Evolutionary conservation across 148 eudicot species (phyloP).

Genomic region (Mesembryanthemum crystallinum): DNA sequence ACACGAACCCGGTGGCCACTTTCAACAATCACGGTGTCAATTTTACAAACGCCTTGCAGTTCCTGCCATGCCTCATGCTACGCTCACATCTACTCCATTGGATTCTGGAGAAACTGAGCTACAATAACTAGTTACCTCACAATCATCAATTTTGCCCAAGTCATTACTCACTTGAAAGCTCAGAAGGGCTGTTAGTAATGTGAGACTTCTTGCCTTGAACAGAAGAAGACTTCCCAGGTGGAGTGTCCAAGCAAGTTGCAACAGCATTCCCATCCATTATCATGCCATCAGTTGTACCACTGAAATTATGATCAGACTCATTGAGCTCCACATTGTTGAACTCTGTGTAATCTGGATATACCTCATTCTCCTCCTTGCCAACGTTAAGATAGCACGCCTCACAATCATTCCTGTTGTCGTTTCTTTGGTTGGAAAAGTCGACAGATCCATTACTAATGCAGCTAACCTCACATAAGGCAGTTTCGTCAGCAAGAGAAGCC

Average conservation of each 20-base stretch:
- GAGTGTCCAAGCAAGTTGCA: not conserved
- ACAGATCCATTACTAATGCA: conserved; percentile 1
- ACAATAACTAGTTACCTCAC: not conserved
- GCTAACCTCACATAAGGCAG: not conserved
- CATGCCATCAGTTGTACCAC: not conserved
- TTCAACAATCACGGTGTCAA: not conserved
- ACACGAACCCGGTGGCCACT: not conserved
- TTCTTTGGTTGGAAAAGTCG: not conserved
- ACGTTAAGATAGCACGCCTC: conserved; percentile 3
- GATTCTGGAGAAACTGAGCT: not conserved
- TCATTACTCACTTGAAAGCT: not conserved
- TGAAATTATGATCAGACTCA: not conserved
- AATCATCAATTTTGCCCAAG: not conserved
- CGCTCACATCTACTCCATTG: not conserved
- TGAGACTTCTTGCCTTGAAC: not conserved
- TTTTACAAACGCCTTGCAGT: not conserved
- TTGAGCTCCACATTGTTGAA: conserved; percentile 2
- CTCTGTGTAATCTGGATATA: conserved; percentile 5
- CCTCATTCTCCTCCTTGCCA: not conserved
- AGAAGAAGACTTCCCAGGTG: not conserved
- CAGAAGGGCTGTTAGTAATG: not conserved
- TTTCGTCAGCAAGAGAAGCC: not conserved
- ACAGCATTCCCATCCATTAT: not conserved
- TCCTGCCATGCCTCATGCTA: not conserved
- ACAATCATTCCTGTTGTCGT: conserved; percentile 1